phyloP scores from a whole-genome alignment of 169 alveolate genomes.

The Plasmodium berghei region DNA sequence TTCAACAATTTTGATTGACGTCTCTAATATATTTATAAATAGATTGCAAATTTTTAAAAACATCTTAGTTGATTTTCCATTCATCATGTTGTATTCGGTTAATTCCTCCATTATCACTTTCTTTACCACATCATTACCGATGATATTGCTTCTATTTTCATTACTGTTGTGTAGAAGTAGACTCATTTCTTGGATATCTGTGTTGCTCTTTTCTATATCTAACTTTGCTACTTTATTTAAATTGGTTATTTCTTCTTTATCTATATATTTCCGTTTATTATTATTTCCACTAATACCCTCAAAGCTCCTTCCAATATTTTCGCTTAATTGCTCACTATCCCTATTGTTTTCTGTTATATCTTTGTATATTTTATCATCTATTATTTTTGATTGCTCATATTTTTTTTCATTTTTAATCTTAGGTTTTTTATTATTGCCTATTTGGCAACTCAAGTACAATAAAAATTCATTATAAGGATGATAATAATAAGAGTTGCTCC shows the following conservation, averaged over 20 bases:
- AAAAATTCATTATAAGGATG: conserved; percentile 65
- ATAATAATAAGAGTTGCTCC: conserved; percentile 23
- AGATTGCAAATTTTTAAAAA: conserved; percentile 12
- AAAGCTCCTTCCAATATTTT: background rate
- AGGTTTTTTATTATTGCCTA: conserved; percentile 45
- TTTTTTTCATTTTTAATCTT: conserved; percentile 1
- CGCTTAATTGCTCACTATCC: background rate
- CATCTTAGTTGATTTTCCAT: conserved; percentile 15
- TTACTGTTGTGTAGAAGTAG: background rate
- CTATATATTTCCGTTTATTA: conserved; percentile 5
- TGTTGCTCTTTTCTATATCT: background rate
- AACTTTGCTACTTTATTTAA: conserved; percentile 17
- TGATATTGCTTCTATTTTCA: conserved; percentile 8
- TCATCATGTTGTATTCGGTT: conserved; percentile 17
- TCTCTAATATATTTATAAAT: conserved; percentile 9
- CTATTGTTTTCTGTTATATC: background rate
- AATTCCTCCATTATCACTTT: conserved; percentile 26
- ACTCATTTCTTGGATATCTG: background rate
- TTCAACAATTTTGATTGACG: background rate
- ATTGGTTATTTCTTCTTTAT: background rate
- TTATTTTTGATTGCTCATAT: background rate
- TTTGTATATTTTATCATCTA: conserved; percentile 4
- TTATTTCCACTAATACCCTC: background rate
- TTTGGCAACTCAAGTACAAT: conserved; percentile 49
- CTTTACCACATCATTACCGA: background rate